Evolutionary conservation across 306 rosid species (phyloP), one percentile per base, ranked within the genome.

Genomic region (Potentilla sterilis): DNA sequence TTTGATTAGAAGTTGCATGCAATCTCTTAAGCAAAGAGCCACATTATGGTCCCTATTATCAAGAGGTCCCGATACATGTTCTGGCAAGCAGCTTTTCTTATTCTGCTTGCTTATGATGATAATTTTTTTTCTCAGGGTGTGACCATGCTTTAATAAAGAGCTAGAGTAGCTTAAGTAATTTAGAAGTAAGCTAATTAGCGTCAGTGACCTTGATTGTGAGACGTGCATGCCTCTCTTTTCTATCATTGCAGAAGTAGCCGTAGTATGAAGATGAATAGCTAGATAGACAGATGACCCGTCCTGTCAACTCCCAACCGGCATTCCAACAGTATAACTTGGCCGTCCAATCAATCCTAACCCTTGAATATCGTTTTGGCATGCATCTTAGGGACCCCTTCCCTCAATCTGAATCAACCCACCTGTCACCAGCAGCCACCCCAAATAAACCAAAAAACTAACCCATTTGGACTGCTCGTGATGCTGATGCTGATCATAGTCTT

Each of bases 331-430:
- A 32, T 61, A 32, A 61, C 46, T 64, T 37, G 46, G 69, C 69
- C 69, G 46, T 64, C 69, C 69, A 64, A 64, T 64, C 69, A 64
- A 37, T 38, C 43, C 61, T 24, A 24, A 32, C 67, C 61, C 32
- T 9, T 54, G 28, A 51, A 54, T 54, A 19, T 52, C 15, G 14
- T 55, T 55, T 55, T 21, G 62, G 62, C 62, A 55, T 11, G 62
- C 65, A 24, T 38, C 40, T 14, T 9, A 18, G 21, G n/a, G 67
- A 62, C 67, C 67, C 67, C 15, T 4, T 16, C 63, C 19, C 24
- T 9, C 32, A 9, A 21, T 24, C 16, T 58, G 37, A 10, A 58
- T 58, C 65, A 59, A 59, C 19, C 47, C 21, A 64, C 47, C 7
- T 37, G 69, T 64, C 69, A 64, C 47, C 44, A 15, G 1, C 44